Conservation (phyloP, 2,329 filamentous ascomycete genomes). For the Lachnellula arida region DNA sequence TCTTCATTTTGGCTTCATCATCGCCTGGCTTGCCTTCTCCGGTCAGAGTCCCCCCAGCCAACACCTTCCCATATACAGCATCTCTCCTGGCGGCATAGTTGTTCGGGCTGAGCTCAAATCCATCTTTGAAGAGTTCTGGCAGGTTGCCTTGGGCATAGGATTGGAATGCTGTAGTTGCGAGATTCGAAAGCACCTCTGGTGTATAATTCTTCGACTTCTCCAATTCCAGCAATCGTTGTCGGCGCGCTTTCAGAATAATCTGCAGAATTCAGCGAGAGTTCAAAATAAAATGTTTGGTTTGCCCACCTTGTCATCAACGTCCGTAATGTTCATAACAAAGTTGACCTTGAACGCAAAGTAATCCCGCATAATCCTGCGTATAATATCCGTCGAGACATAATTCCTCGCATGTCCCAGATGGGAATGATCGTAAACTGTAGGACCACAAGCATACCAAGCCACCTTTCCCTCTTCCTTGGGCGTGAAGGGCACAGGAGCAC, state of each 20-base stretch:
- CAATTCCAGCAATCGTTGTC: conserved; percentile 76
- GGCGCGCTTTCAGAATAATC: conserved; percentile 68
- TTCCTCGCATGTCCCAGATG: conserved; percentile 66
- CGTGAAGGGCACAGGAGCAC: conserved; percentile 27
- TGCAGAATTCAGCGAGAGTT: conserved; percentile 27
- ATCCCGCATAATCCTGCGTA: conserved; percentile 60
- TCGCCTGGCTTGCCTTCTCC: conserved; percentile 53
- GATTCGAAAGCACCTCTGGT: conserved; percentile 40
- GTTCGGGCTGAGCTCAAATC: conserved; percentile 41
- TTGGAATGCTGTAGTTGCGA: conserved; percentile 50
- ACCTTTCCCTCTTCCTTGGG: conserved; percentile 28
- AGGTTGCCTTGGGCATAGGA: conserved; percentile 53
- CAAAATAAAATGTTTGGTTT: background rate
- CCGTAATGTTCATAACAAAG: conserved; percentile 73
- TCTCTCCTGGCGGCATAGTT: conserved; percentile 49
- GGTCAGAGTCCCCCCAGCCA: conserved; percentile 50
- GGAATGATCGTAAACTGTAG: conserved; percentile 65
- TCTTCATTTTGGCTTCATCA: conserved; percentile 65
- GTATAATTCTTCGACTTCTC: conserved; percentile 64
- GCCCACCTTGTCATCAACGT: conserved; percentile 56
- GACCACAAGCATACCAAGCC: conserved; percentile 69
- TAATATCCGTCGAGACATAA: conserved; percentile 69
- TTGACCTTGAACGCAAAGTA: conserved; percentile 65
- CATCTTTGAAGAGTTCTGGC: conserved; percentile 44
- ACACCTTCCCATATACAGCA: conserved; percentile 48